phyloP scores from a whole-genome alignment of 2,329 filamentous ascomycete genomes.

The Fusarium sp. region DNA sequence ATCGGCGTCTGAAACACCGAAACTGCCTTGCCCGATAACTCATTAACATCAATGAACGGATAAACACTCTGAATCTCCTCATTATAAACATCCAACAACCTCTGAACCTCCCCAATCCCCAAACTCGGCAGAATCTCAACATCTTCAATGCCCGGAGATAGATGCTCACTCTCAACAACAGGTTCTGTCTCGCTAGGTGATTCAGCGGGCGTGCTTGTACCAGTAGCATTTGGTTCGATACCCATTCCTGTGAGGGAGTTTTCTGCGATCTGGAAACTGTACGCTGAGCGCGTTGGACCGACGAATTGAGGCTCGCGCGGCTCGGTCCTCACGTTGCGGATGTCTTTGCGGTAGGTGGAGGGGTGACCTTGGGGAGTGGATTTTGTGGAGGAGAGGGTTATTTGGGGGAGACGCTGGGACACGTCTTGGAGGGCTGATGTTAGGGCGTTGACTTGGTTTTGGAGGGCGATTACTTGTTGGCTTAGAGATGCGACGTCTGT shows the following conservation, averaged over 20 bases:
- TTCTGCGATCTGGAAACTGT: slow-evolving; percentile 13
- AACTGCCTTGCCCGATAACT: background rate
- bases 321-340: background rate
- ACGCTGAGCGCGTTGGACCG: slow-evolving; percentile 2
- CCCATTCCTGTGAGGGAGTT: slow-evolving; percentile 10
- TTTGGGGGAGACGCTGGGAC: slow-evolving; percentile 2
- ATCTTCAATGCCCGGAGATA: background rate
- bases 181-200: background rate
- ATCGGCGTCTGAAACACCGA: background rate
- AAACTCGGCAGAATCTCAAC: background rate
- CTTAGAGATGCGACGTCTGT: background rate
- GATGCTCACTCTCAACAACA: background rate
- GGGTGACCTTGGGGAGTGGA: background rate
- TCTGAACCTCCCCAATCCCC: background rate
- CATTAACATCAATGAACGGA: slow-evolving; percentile 4
- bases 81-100: background rate
- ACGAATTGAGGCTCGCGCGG: slow-evolving; percentile 14
- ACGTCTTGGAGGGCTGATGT: slow-evolving; percentile 7
- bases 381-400: background rate
- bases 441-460: background rate
- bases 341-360: slow-evolving; percentile 1
- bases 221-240: background rate
- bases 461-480: background rate
- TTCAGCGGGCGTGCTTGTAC: background rate
- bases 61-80: slow-evolving; percentile 5